Evolutionary conservation across 352 stramenopile species (phyloP).

Genomic region (Phytophthora sojae): DNA sequence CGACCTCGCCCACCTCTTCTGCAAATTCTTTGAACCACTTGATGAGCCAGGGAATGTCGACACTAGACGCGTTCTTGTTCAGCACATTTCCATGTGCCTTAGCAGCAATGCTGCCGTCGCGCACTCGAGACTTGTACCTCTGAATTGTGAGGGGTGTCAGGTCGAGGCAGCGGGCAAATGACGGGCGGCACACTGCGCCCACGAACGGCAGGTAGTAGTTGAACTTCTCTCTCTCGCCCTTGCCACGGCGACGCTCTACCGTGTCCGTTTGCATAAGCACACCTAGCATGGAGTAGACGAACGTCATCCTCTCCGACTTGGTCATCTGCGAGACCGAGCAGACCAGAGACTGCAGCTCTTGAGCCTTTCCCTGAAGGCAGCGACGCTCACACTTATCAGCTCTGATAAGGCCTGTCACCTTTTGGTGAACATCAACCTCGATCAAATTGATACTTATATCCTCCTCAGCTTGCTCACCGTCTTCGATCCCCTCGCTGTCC

Average conservation of each 20-base stretch:
- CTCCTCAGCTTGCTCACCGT: neutral
- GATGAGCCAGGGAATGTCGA: neutral
- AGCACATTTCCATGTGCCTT: neutral
- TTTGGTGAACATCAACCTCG: neutral
- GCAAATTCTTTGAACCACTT: neutral
- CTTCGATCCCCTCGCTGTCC: neutral
- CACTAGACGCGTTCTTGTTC: neutral
- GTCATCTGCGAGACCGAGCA: constrained; percentile 7
- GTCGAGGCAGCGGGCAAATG: neutral
- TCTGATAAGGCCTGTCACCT: neutral
- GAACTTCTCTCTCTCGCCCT: neutral
- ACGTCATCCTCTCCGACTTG: neutral
- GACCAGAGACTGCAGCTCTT: neutral
- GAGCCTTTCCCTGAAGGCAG: neutral
- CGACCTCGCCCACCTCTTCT: neutral
- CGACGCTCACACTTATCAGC: constrained; percentile 7
- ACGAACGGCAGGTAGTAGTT: neutral
- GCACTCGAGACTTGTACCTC: neutral
- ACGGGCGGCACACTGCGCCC: neutral
- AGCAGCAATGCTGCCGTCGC: neutral
- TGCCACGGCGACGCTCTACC: neutral
- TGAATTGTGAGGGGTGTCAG: neutral
- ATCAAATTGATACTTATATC: constrained; percentile 18
- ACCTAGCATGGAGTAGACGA: neutral
- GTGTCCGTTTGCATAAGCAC: constrained; percentile 15